Conservation (phyloP, 2,329 filamentous ascomycete species). For the Biscogniauxia marginata region DNA sequence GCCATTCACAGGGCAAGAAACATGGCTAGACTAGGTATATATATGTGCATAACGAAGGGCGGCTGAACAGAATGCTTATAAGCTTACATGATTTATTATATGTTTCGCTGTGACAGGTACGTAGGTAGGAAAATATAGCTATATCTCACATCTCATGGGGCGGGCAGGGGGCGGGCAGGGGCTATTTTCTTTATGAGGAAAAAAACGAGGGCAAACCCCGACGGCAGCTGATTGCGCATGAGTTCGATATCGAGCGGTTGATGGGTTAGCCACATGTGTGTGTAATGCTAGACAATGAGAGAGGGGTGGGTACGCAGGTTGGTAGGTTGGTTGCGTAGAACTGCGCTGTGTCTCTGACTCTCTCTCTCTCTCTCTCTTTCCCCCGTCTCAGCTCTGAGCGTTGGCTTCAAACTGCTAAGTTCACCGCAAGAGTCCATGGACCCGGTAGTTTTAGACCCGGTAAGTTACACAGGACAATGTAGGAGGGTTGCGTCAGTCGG, state of each 20-base stretch:
- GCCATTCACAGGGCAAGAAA: background rate
- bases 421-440: constrained; percentile 29
- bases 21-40: no score
- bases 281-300: no score
- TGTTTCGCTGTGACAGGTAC: background rate
- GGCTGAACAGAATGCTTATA: background rate
- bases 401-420: constrained; percentile 19
- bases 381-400: background rate
- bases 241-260: no score
- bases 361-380: constrained; percentile 2
- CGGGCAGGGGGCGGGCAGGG: background rate
- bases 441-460: constrained; percentile 13
- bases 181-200: no score
- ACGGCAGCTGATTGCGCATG: no score
- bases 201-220: no score
- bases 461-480: constrained; percentile 17
- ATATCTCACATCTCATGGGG: background rate
- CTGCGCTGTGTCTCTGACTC: no score
- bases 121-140: background rate
- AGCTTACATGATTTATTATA: background rate
- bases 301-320: no score
- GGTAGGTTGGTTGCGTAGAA: no score
- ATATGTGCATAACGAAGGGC: background rate
- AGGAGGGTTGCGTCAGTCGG: constrained; percentile 14
- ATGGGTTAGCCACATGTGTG: no score